Evolutionary conservation across 768 basidiomycete species (phyloP).

Genomic region (Butyriboletus loyo): DNA sequence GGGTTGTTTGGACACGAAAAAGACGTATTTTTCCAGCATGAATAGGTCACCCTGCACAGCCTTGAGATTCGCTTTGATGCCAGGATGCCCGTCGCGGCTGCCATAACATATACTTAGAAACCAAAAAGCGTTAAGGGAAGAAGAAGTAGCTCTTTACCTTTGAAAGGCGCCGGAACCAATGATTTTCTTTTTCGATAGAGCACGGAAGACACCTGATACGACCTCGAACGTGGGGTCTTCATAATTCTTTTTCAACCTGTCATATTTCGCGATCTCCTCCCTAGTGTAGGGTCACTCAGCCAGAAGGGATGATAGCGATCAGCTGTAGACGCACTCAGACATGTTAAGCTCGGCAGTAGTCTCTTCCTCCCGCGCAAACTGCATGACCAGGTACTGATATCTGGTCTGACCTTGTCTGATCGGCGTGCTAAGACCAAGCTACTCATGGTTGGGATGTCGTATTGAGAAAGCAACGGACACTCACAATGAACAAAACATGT

Average conservation of each 20-base stretch:
- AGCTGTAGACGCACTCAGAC: conserved; percentile 62
- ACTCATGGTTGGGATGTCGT: conserved; percentile 8
- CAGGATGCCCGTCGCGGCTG: conserved; percentile 86
- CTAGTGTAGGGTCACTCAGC: conserved; percentile 34
- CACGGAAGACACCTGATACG: conserved; percentile 90
- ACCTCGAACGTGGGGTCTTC: conserved; percentile 96
- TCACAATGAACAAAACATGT: conserved; percentile 90
- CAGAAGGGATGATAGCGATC: neutral
- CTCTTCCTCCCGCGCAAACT: conserved; percentile 95
- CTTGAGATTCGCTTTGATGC: conserved; percentile 98
- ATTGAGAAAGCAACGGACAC: conserved; percentile 27
- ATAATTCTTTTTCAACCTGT: conserved; percentile 87
- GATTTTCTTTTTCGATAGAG: conserved; percentile 87
- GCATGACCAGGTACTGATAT: conserved; percentile 98
- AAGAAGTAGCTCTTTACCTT: conserved; percentile 46
- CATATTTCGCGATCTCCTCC: conserved; percentile 74
- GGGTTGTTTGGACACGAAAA: conserved; percentile 97
- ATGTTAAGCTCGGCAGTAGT: conserved; percentile 94
- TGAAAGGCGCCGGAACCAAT: conserved; percentile 83
- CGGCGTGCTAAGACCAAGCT: conserved; percentile 90
- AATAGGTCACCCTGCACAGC: conserved; percentile 96
- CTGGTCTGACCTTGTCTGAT: conserved; percentile 97
- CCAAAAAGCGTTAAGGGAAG: neutral
- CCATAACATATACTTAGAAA: neutral
- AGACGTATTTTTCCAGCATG: conserved; percentile 95